Evolutionary conservation across 192 early-diverging fungal species (phyloP), one percentile per base, ranked within the genome.

Genomic region (Podila minutissima): DNA sequence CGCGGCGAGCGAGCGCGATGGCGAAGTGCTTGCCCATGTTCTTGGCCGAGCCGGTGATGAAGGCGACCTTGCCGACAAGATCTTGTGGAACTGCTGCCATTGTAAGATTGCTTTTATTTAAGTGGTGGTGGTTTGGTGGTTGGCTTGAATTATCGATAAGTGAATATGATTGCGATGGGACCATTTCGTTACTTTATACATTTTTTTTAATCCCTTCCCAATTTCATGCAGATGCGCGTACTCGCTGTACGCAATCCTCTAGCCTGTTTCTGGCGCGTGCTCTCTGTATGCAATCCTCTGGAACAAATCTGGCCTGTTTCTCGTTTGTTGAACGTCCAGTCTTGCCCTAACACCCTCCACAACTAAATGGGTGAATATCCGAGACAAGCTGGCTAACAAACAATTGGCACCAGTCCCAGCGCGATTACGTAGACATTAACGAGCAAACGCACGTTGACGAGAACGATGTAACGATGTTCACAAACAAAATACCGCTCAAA

Each of bases 21-120:
- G 78, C 79, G 17, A 81, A 82, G 0, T 37, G 24, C 53, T 74
- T 70, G 37, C 83, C 83, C 76, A 84, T 76, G 66, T 81, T 81
- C 59, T 75, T 73, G 48, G 76, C 78, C 8, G 83, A 79, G 0
- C 69, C 83, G 9, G 83, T 85, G 59, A 85, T 68, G 49, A 85
- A 77, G 48, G 83, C 83, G n/a, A 82, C 83, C 51, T 83, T 85
- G 64, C 83, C 83, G 8, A 38, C 65, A 60, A 79, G 63, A 31
- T 79, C 69, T 50, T 79, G 70, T 4, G 72, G 59, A 17, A 22
- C 20, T 4, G 29, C 10, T 49, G 19, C 29, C 37, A 22, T 71
- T 31, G 64, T 22, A 22, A 38, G 55, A 15, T 31, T 13, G 13
- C 13, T 48, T 68, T 38, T 72, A 10, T 41, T 55, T 12, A 22